A percentile compares a stretch with the other conserved stretches of the same genome.
Evolutionary conservation across 306 rosid genomes (phyloP).

Genomic region (Coriaria nepalensis): DNA sequence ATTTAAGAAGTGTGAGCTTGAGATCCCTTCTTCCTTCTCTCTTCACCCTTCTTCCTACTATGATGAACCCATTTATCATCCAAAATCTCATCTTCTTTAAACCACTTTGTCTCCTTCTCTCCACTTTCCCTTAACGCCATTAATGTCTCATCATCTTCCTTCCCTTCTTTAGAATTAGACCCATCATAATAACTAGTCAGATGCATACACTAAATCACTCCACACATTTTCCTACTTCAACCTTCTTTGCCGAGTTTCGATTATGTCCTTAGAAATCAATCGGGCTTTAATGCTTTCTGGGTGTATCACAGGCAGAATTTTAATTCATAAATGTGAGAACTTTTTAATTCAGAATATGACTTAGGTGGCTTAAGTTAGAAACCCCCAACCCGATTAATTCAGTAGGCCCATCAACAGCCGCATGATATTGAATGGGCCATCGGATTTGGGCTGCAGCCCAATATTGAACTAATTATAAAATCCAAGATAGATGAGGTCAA

Average conservation of each 20-base stretch:
- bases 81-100: conserved; percentile 54
- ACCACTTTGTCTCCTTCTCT: conserved; percentile 40
- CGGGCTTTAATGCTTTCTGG: conserved; percentile 66
- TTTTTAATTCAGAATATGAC: too few relatives aligned
- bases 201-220: conserved; percentile 61
- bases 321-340: too few relatives aligned
- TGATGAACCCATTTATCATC: conserved; percentile 70
- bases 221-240: conserved; percentile 46
- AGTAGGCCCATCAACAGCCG: too few relatives aligned
- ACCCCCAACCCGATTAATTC: too few relatives aligned
- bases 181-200: conserved; percentile 22
- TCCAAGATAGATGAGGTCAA: too few relatives aligned
- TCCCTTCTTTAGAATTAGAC: conserved; percentile 17
- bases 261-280: conserved; percentile 47
- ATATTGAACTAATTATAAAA: too few relatives aligned
- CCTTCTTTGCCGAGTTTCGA: conserved; percentile 60
- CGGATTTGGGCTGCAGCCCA: too few relatives aligned
- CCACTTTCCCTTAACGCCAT: conserved; percentile 25
- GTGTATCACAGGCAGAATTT: conserved; percentile 59
- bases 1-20: conserved; percentile 32
- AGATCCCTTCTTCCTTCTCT: conserved; percentile 29
- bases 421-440: too few relatives aligned
- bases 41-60: conserved; percentile 48
- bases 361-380: too few relatives aligned
- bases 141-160: conserved; percentile 28